Base-by-base conservation (phyloP, 495 filamentous ascomycete species). In the Penicillium desertorum region DNA sequence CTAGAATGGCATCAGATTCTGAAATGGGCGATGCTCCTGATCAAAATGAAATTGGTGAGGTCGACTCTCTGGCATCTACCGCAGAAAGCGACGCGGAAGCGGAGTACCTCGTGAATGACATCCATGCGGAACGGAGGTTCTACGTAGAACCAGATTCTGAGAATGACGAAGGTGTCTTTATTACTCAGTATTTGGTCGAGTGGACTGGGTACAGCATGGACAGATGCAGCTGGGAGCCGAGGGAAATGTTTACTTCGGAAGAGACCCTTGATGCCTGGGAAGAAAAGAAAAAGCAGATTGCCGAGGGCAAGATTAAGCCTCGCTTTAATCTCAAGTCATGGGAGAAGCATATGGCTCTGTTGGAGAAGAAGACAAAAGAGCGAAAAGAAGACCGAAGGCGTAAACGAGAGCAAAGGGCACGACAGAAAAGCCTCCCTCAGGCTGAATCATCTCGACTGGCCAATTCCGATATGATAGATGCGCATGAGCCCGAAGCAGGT, bases 161-260 rank as follows among this genome's bases (percentile, higher is more conserved):
- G 22, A 32, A 50, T n/a, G 51, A 53, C 1, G 37, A 53, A 20
- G 51, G 23, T 11, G 39, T 41, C 23, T 30, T 29, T 16, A 17
- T 43, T 16, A 63, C 68, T 30, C 72, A 60, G 55, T 91, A 86
- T 62, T 75, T 91, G 4, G 79, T 90, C 23, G 75, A 80, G 54
- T 92, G 88, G 88, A 75, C 76, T 23, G 79, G 74, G 17, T 91
- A 88, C 54, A 68, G 74, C 2, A 51, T 83, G 10, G 61, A 83
- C 9, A 63, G 83, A 44, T 71, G 80, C 49, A 84, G 81, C 3
- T 92, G 87, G 88, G 87, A 90, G 58, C 83, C 86, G 0, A 64
- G 64, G n/a, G 66, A 77, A 0, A 70, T 78, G 45, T 81, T 91
- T 37, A 67, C 78, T 20, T 66, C 75, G 14, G 70, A 73, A 0